These are phyloP conservation scores for Cyclanthera cordifolia DNA, from an alignment of 306 rosid species.

Conservation along the genomic window DNA sequence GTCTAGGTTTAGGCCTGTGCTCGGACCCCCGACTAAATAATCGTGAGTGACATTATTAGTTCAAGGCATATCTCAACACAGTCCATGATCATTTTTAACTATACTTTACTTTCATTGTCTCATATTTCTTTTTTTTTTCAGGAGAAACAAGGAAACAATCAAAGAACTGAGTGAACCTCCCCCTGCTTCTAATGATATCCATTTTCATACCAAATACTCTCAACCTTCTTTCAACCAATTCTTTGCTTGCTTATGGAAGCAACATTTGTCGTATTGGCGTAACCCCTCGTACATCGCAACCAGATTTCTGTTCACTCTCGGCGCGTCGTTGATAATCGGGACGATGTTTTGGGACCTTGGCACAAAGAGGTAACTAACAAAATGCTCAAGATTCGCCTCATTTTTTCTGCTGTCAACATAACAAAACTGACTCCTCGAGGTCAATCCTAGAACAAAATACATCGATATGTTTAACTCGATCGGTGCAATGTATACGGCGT, in stretches of 20 bases:
- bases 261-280: conserved; percentile 52
- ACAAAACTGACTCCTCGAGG: not conserved
- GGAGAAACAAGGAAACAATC: conserved; percentile 51
- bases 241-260: conserved; percentile 61
- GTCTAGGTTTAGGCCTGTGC: no score
- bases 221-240: conserved; percentile 36
- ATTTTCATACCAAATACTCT: conserved; percentile 34
- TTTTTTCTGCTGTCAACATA: not conserved
- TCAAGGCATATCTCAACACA: no score
- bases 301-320: conserved; percentile 29
- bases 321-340: conserved; percentile 37
- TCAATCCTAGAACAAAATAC: conserved; percentile 12
- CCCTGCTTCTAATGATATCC: conserved; percentile 41
- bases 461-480: conserved; percentile 33
- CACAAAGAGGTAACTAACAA: conserved; percentile 35
- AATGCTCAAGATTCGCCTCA: not conserved
- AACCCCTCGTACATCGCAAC: conserved; percentile 51
- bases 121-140: conserved; percentile 22
- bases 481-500: conserved; percentile 43
- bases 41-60: no score
- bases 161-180: conserved; percentile 39
- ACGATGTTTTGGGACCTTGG: conserved; percentile 54
- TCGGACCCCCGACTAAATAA: no score
- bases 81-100: not conserved
- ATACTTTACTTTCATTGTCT: conserved; percentile 1